Evolutionary conservation across 2,329 filamentous ascomycete species (phyloP), one percentile per base, ranked within the genome.

Genomic region (Gyromitra esculenta): DNA sequence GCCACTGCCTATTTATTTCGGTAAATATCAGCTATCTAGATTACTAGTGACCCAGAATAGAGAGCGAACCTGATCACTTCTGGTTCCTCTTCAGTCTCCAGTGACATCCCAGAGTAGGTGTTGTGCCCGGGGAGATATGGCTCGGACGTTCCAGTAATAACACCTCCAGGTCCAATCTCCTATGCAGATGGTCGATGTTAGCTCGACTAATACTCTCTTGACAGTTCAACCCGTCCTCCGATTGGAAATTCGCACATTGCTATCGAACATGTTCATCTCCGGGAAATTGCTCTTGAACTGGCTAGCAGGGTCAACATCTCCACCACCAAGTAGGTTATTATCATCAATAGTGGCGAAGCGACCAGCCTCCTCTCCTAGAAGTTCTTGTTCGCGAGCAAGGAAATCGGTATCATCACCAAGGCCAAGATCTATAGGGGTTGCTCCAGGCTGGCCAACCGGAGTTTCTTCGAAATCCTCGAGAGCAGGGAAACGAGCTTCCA

Each of bases 241-340:
- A 31, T 45, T 35, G 48, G 13, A 54, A 31, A 31, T 45, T 60
- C 76, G 45, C 64, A 77, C 80, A 79, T 80, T 78, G 69, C 79
- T 80, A 63, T 86, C 84, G 63, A 87, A 89, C 65, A 57, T 75
- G 31, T 62, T 43, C 80, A 99, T 90, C 73, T 94, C 92, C 39
- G 96, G 96, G 84, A 97, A 99, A 78, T 93, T 94, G 83, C 89
- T 93, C 85, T 97, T 92, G 81, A 98, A 98, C 78, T 81, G 85
- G 35, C 78, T 77, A 66, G 83, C 84, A 37, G 78, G 78, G 77
- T 85, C 84, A 68, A 83, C 83, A 71, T 85, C 87, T 79, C 87
- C 90, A 63, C 89, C 90, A 63, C 89, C 89, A 66, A 94, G 87
- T 75, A 97, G 86, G 82, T 96, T 90, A 80, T 92, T 91, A 79